Evolutionary conservation across 176 grass and related monocot species (phyloP).

Genomic region (Hyparrhenia diplandra): DNA sequence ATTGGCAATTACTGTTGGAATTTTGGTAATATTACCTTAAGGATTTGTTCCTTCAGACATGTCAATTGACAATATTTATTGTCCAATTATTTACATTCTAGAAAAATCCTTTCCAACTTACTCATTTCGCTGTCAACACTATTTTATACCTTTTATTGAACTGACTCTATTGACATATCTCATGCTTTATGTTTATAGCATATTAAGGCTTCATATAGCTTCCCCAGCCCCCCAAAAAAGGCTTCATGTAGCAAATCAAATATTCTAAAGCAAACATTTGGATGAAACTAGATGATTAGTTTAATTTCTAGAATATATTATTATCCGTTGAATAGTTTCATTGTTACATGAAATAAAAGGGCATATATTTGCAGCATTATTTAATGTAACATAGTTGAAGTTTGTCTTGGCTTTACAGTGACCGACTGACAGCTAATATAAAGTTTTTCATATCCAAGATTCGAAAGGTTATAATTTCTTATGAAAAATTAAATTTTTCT

Average conservation of each 20-base stretch:
- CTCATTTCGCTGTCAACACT: not conserved
- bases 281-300: not conserved
- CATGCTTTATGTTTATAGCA: not conserved
- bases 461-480: not conserved
- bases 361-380: not conserved
- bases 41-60: not conserved
- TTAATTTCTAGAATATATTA: not conserved
- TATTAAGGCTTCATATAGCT: not conserved
- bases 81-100: not conserved
- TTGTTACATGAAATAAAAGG: not conserved
- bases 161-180: not conserved
- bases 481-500: conserved; percentile 20
- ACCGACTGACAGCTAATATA: not conserved
- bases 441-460: not conserved
- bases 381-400: not conserved
- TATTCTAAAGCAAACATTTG: not conserved
- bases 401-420: not conserved
- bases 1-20: not conserved
- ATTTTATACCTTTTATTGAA: not conserved
- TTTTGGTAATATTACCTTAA: not conserved
- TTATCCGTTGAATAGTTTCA: not conserved
- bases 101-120: not conserved
- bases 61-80: not conserved
- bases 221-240: too few species aligned
- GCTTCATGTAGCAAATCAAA: too few species aligned